These are phyloP conservation scores for Aureobasidium subglaciale DNA, from an alignment of 2,329 filamentous ascomycete genomes.

Conservation along the genomic window DNA sequence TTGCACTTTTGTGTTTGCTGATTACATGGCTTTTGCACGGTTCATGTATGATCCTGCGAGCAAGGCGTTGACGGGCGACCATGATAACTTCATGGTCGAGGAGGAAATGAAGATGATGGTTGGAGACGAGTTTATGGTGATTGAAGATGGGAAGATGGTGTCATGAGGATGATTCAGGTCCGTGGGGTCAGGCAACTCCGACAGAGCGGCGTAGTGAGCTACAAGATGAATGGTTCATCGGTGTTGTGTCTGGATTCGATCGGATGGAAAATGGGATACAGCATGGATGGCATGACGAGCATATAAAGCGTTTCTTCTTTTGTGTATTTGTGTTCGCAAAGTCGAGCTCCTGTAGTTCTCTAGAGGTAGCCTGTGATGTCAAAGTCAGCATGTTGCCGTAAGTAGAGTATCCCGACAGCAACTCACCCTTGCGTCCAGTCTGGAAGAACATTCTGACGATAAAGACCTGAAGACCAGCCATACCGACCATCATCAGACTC, in stretches of 20 bases:
- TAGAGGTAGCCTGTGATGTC: slow-evolving; percentile 13
- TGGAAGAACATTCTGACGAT: slow-evolving; percentile 99
- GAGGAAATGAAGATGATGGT: slow-evolving; percentile 39
- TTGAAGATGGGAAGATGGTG: slow-evolving; percentile 29
- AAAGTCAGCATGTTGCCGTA: not conserved
- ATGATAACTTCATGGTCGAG: slow-evolving; percentile 32
- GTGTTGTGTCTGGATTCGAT: not conserved
- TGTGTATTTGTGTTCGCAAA: not conserved
- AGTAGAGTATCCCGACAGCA: not conserved
- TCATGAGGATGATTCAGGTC: not conserved
- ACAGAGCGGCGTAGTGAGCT: not conserved
- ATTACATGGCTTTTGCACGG: slow-evolving; percentile 39
- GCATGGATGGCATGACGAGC: slow-evolving; percentile 8
- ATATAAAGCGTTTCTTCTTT: slow-evolving; percentile 10
- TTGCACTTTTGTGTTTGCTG: slow-evolving; percentile 42
- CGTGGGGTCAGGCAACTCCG: not conserved
- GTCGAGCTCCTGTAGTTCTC: not conserved
- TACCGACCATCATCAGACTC: slow-evolving; percentile 81
- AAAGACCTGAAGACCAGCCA: slow-evolving; percentile 95
- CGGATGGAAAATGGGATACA: not conserved
- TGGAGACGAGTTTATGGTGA: slow-evolving; percentile 38
- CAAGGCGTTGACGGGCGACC: slow-evolving; percentile 32
- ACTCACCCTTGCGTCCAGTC: slow-evolving; percentile 60
- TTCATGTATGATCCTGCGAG: slow-evolving; percentile 41
- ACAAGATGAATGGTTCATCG: not conserved